Evolutionary conservation across 1,284 basidiomycete species (phyloP).

Genomic region (Ceratobasidium sp.): DNA sequence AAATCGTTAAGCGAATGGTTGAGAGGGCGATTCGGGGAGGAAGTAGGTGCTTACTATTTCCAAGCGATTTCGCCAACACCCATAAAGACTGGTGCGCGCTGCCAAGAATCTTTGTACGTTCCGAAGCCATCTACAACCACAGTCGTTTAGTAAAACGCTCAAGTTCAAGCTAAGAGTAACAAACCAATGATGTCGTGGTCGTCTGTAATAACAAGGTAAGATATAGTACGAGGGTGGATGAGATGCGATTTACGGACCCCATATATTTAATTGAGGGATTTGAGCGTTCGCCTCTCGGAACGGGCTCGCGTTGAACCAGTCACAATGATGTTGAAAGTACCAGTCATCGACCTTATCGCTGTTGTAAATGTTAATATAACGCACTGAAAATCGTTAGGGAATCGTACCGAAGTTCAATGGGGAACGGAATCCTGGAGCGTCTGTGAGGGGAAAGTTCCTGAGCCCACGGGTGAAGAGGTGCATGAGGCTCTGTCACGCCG

Average conservation of each 20-base stretch:
- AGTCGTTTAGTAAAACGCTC: not conserved
- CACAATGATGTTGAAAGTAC: slow-evolving; percentile 42
- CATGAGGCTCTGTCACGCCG: slow-evolving; percentile 34
- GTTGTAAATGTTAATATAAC: not conserved
- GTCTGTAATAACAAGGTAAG: slow-evolving; percentile 2
- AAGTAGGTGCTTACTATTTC: slow-evolving; percentile 55
- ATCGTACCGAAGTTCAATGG: slow-evolving; percentile 32
- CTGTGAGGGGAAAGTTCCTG: slow-evolving; percentile 36
- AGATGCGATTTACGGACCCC: slow-evolving; percentile 18
- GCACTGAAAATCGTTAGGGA: not conserved
- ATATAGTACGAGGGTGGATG: not conserved
- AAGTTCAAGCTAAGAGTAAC: not conserved
- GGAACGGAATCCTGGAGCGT: slow-evolving; percentile 38
- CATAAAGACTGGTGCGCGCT: slow-evolving; percentile 55
- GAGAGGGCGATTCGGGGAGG: not conserved
- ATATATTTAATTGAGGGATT: slow-evolving; percentile 39
- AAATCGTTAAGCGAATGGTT: not conserved
- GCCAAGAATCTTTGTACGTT: slow-evolving; percentile 56
- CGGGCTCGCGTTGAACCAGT: slow-evolving; percentile 40
- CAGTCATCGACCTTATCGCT: slow-evolving; percentile 43
- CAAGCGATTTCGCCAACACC: slow-evolving; percentile 53
- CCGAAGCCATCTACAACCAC: slow-evolving; percentile 57
- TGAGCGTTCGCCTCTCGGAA: slow-evolving; percentile 41
- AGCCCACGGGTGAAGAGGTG: slow-evolving; percentile 33
- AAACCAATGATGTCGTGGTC: slow-evolving; percentile 41